These are phyloP conservation scores for Diaporthe australafricana DNA, from an alignment of 2,329 filamentous ascomycete genomes.

Conservation along the genomic window DNA sequence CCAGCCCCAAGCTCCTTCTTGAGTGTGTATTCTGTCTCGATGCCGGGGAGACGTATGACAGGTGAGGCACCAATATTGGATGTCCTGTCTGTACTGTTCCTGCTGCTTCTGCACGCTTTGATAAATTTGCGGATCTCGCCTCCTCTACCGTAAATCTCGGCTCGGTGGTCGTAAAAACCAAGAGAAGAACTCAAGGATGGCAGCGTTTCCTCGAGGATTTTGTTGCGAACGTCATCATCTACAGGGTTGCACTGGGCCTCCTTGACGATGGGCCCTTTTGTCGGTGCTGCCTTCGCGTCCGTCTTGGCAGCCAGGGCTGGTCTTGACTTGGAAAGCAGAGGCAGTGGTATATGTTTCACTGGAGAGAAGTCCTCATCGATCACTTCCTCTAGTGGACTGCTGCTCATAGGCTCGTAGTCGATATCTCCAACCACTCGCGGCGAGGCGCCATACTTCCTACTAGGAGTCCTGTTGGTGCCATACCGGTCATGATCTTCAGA, in stretches of 20 bases:
- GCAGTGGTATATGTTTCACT: constrained; percentile 61
- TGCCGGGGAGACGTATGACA: constrained; percentile 74
- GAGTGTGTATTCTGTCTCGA: constrained; percentile 77
- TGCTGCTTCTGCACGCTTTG: constrained; percentile 71
- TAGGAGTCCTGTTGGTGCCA: constrained; percentile 80
- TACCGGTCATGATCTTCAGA: constrained; percentile 64
- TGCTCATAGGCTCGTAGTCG: constrained; percentile 64
- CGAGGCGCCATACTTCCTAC: constrained; percentile 59
- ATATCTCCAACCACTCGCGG: constrained; percentile 42
- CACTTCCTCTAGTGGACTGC: constrained; percentile 80
- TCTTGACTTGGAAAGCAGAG: constrained; percentile 56
- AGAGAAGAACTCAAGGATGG: constrained; percentile 80
- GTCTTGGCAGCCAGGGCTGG: constrained; percentile 45
- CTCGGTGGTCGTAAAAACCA: constrained; percentile 82
- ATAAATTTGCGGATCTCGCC: constrained; percentile 85
- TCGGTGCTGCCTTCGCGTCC: constrained; percentile 54
- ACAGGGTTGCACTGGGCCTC: constrained; percentile 91
- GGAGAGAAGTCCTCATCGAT: constrained; percentile 61
- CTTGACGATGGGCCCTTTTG: constrained; percentile 80
- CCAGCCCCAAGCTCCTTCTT: constrained; percentile 91
- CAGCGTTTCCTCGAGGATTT: constrained; percentile 79
- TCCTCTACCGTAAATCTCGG: constrained; percentile 73
- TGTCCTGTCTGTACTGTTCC: constrained; percentile 70
- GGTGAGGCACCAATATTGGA: constrained; percentile 70
- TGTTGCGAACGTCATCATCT: constrained; percentile 77